Conservation (phyloP, 2,329 filamentous ascomycete genomes). For the Aspergillus sp. region DNA sequence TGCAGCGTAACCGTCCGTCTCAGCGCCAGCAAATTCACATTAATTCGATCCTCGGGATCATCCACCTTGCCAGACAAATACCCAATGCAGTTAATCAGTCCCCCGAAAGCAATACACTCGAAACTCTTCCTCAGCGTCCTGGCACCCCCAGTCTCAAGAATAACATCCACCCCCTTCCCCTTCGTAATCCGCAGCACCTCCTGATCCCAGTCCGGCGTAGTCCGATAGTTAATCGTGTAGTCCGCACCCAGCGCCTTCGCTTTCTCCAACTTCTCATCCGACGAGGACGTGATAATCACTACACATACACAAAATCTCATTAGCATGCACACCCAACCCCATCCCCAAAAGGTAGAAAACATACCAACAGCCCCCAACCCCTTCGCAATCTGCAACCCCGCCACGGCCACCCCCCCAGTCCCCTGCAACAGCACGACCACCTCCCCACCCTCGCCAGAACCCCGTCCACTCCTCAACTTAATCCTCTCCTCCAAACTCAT, state of each 20-base stretch:
- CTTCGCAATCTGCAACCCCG: slow-evolving; percentile 50
- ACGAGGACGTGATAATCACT: slow-evolving; percentile 55
- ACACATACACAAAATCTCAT: slow-evolving; percentile 23
- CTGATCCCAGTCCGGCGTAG: slow-evolving; percentile 46
- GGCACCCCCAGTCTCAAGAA: slow-evolving; percentile 55
- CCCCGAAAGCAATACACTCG: slow-evolving; percentile 47
- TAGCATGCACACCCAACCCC: slow-evolving; percentile 19
- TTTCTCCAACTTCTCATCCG: slow-evolving; percentile 51
- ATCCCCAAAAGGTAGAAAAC: neutral
- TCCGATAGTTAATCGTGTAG: slow-evolving; percentile 54
- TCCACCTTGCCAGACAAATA: slow-evolving; percentile 59
- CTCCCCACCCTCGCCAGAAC: slow-evolving; percentile 33
- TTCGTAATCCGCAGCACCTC: slow-evolving; percentile 49
- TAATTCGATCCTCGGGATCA: slow-evolving; percentile 54
- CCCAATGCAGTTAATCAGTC: slow-evolving; percentile 50
- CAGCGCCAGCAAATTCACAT: slow-evolving; percentile 60
- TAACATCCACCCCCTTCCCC: slow-evolving; percentile 52
- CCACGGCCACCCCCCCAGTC: slow-evolving; percentile 51
- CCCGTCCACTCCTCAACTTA: no score
- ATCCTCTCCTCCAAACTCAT: slow-evolving; percentile 47
- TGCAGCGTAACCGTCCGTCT: slow-evolving; percentile 56
- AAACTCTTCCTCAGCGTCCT: slow-evolving; percentile 53
- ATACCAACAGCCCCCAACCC: slow-evolving; percentile 48
- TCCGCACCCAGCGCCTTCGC: slow-evolving; percentile 54
- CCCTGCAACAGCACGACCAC: slow-evolving; percentile 57